phyloP scores from a whole-genome alignment of 495 filamentous ascomycete genomes.

The Xylaria intraflava region DNA sequence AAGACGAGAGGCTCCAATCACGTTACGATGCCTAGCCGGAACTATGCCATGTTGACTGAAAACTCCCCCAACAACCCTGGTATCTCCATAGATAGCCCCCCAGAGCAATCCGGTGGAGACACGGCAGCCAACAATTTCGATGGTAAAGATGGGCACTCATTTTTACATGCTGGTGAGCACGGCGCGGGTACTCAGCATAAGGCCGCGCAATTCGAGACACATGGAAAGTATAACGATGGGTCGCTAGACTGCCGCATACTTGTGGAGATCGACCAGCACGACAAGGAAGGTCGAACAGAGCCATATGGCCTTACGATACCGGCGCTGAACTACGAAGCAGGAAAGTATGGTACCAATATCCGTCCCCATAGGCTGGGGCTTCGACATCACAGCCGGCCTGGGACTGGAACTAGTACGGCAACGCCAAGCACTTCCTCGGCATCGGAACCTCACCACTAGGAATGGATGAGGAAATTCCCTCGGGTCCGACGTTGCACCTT shows the following conservation, averaged over 20 bases:
- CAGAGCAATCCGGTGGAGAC: slow-evolving; percentile 3
- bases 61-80: slow-evolving; percentile 39
- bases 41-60: slow-evolving; percentile 80
- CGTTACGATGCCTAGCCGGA: slow-evolving; percentile 84
- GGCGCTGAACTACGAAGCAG: slow-evolving; percentile 31
- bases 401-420: slow-evolving; percentile 16
- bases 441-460: slow-evolving; percentile 17
- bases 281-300: slow-evolving; percentile 55
- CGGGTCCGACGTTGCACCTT: background rate
- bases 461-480: background rate
- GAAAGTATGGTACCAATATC: slow-evolving; percentile 22
- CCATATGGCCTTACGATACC: slow-evolving; percentile 63
- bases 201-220: slow-evolving; percentile 48
- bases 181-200: slow-evolving; percentile 58
- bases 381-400: slow-evolving; percentile 22
- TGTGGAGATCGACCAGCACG: slow-evolving; percentile 65
- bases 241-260: slow-evolving; percentile 61
- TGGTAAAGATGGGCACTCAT: slow-evolving; percentile 55
- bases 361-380: slow-evolving; percentile 18
- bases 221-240: slow-evolving; percentile 50
- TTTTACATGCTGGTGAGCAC: slow-evolving; percentile 58
- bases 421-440: slow-evolving; percentile 23
- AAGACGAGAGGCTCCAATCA: slow-evolving; percentile 68
- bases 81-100: slow-evolving; percentile 11
- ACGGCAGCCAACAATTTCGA: slow-evolving; percentile 13